These are phyloP conservation scores for Termitomyces eurrhizus DNA, from an alignment of 768 basidiomycete species.

Conservation along the genomic window DNA sequence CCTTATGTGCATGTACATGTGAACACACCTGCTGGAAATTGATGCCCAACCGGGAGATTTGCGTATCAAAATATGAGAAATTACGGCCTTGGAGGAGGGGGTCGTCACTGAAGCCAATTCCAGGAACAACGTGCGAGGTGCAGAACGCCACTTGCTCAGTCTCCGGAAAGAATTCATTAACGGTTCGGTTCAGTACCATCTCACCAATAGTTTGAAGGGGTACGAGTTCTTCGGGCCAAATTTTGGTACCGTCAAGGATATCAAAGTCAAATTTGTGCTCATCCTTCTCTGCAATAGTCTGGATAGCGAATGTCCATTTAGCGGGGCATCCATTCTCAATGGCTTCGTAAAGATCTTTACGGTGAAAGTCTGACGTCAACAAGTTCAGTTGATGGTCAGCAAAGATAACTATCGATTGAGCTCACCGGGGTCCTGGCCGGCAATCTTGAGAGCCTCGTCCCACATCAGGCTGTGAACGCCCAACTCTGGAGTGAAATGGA, in stretches of 20 bases:
- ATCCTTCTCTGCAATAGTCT: conserved; percentile 61
- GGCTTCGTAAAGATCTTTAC: conserved; percentile 83
- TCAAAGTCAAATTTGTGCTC: conserved; percentile 88
- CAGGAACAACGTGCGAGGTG: conserved; percentile 66
- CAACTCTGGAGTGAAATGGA: conserved; percentile 78
- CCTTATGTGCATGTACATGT: neutral
- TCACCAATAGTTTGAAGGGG: conserved; percentile 78
- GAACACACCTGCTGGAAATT: conserved; percentile 66
- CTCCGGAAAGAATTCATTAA: conserved; percentile 82
- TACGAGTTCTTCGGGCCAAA: conserved; percentile 80
- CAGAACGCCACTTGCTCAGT: conserved; percentile 90
- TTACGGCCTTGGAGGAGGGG: conserved; percentile 82
- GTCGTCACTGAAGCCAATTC: conserved; percentile 71
- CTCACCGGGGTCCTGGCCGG: conserved; percentile 76
- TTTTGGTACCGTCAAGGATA: conserved; percentile 81
- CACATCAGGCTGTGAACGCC: conserved; percentile 82
- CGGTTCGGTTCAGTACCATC: conserved; percentile 57
- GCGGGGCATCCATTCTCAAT: conserved; percentile 69
- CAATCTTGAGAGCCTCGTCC: conserved; percentile 87
- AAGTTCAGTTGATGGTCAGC: neutral
- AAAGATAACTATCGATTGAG: neutral
- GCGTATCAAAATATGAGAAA: conserved; percentile 87
- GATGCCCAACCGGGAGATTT: conserved; percentile 72
- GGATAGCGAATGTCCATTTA: conserved; percentile 78
- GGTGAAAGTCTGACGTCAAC: conserved; percentile 63